These are phyloP conservation scores for Alternaria brassicicola DNA, from an alignment of 2,329 filamentous ascomycete genomes.

Conservation along the genomic window DNA sequence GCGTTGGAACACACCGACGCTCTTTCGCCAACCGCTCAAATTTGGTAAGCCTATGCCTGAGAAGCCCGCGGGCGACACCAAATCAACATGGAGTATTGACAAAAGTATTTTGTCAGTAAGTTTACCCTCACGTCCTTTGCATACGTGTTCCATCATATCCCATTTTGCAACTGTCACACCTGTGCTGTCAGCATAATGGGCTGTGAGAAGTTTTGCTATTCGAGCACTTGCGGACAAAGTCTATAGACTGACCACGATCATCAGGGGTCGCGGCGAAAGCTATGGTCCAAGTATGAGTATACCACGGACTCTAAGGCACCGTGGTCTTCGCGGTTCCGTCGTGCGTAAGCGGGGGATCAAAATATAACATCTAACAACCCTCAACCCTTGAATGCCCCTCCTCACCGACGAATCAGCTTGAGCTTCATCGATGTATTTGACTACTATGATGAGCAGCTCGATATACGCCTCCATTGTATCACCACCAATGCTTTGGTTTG, in stretches of 20 bases:
- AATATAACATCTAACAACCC: background rate
- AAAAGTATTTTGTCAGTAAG: background rate
- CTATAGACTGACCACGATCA: too few species aligned
- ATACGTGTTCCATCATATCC: too few species aligned
- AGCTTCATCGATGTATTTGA: background rate
- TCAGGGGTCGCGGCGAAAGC: background rate
- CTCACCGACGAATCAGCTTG: background rate
- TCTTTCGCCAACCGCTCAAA: background rate
- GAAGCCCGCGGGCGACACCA: background rate
- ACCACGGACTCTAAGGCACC: too few species aligned
- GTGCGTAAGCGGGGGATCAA: background rate
- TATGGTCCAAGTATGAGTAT: background rate
- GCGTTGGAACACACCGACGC: background rate
- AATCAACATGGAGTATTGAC: background rate
- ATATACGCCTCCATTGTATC: conserved; percentile 16
- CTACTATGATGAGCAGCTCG: background rate
- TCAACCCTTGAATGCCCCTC: background rate
- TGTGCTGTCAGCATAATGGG: too few species aligned
- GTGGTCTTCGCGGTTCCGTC: background rate
- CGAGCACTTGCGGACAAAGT: too few species aligned
- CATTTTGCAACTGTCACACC: too few species aligned
- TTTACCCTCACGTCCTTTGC: too few species aligned
- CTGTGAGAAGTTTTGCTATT: too few species aligned
- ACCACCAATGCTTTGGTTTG: conserved; percentile 15
- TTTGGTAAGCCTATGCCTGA: background rate